phyloP scores from a whole-genome alignment of 495 filamentous ascomycete genomes.

The Penicillium arizonense region DNA sequence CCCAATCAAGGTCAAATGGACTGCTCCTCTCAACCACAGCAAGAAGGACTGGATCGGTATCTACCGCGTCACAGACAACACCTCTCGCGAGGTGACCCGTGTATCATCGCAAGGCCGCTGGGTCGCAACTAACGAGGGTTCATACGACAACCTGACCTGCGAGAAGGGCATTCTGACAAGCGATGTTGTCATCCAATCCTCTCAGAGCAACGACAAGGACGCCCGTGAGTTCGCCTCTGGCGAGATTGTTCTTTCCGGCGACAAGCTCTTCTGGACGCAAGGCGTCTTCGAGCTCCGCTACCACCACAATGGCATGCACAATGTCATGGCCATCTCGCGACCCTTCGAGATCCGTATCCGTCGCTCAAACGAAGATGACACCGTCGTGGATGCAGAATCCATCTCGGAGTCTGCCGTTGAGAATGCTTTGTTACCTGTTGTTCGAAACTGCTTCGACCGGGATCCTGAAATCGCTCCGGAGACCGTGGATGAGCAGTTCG shows the following conservation, averaged over 20 bases:
- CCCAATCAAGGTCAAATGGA: constrained; percentile 90
- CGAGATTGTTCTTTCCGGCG: constrained; percentile 84
- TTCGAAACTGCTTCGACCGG: constrained; percentile 87
- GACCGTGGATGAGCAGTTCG: constrained; percentile 77
- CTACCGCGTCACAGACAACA: constrained; percentile 92
- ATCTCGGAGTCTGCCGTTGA: constrained; percentile 63
- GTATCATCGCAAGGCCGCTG: constrained; percentile 87
- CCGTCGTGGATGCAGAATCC: constrained; percentile 49
- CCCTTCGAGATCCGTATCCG: constrained; percentile 87
- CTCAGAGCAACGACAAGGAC: constrained; percentile 45
- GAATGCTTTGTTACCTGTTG: constrained; percentile 71
- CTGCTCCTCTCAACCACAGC: constrained; percentile 84
- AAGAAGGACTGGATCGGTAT: constrained; percentile 95
- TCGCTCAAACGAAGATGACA: constrained; percentile 68
- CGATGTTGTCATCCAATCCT: constrained; percentile 51
- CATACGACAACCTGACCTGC: constrained; percentile 72
- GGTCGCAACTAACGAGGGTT: constrained; percentile 74
- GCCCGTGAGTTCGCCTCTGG: constrained; percentile 49
- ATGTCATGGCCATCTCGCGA: constrained; percentile 92
- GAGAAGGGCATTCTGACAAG: constrained; percentile 77
- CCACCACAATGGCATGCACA: constrained; percentile 91
- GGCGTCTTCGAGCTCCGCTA: constrained; percentile 96
- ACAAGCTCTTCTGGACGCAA: constrained; percentile 96
- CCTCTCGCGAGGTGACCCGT: constrained; percentile 75
- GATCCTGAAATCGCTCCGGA: constrained; percentile 89